Conservation (phyloP, 352 stramenopile species). For the Pythium aquatile region DNA sequence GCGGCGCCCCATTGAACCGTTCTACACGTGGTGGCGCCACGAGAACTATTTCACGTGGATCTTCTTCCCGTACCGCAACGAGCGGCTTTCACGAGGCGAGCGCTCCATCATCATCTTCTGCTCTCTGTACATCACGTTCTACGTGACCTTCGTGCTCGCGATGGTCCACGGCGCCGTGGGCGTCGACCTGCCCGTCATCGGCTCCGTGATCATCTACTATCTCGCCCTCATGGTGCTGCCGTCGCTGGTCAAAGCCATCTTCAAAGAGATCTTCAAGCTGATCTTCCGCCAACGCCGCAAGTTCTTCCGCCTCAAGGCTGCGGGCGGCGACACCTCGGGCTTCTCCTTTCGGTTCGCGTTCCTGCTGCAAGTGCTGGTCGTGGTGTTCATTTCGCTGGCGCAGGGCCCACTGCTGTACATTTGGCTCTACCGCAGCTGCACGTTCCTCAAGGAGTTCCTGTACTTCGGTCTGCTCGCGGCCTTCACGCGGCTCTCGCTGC, state of each 20-base stretch:
- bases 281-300: constrained; percentile 71
- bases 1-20: constrained; percentile 53
- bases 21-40: constrained; percentile 75
- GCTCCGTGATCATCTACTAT: constrained; percentile 49
- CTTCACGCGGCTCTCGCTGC: constrained; percentile 52
- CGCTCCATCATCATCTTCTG: constrained; percentile 64
- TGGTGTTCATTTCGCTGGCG: constrained; percentile 45
- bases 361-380: constrained; percentile 49
- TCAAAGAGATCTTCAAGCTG: constrained; percentile 77
- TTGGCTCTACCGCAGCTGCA: constrained; percentile 55
- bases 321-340: constrained; percentile 35
- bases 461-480: constrained; percentile 61
- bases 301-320: constrained; percentile 53
- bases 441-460: constrained; percentile 67
- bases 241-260: constrained; percentile 59
- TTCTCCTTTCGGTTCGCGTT: constrained; percentile 69
- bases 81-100: constrained; percentile 54
- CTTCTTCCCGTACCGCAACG: constrained; percentile 68
- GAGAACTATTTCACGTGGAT: constrained; percentile 83
- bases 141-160: constrained; percentile 66
- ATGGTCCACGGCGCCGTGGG: constrained; percentile 51
- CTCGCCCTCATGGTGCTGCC: constrained; percentile 51
- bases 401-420: constrained; percentile 68
- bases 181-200: constrained; percentile 37
- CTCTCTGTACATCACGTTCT: constrained; percentile 74